phyloP scores from a whole-genome alignment of 2,329 filamentous ascomycete genomes.

The Thielaviopsis euricoi region DNA sequence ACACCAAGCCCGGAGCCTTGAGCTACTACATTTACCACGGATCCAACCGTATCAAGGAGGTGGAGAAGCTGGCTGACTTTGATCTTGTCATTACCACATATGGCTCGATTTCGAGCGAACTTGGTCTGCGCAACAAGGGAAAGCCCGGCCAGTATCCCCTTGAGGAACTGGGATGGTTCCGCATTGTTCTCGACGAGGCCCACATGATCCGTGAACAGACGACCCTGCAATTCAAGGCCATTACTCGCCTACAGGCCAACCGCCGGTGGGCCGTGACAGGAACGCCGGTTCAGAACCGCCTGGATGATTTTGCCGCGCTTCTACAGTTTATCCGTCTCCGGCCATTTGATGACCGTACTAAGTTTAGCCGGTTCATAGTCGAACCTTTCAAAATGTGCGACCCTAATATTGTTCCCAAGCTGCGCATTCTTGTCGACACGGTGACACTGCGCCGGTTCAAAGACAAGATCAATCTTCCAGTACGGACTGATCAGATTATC shows the following conservation, averaged over 20 bases:
- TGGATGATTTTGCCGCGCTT: constrained; percentile 77
- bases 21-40: constrained; percentile 80
- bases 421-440: constrained; percentile 83
- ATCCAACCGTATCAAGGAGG: constrained; percentile 52
- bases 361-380: constrained; percentile 67
- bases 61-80: constrained; percentile 49
- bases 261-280: constrained; percentile 95
- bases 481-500: constrained; percentile 55
- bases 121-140: constrained; percentile 43
- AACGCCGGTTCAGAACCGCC: constrained; percentile 83
- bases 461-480: constrained; percentile 72
- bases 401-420: constrained; percentile 64
- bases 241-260: constrained; percentile 61
- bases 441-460: constrained; percentile 84
- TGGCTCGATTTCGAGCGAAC: constrained; percentile 68
- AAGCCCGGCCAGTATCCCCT: constrained; percentile 49
- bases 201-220: constrained; percentile 81
- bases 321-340: constrained; percentile 71
- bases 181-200: constrained; percentile 85
- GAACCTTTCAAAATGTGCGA: constrained; percentile 78
- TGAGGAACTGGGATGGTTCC: constrained; percentile 74
- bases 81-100: constrained; percentile 91
- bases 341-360: constrained; percentile 64
- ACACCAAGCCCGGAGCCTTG: constrained; percentile 49
- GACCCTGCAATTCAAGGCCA: constrained; percentile 69